Conservation (phyloP, 345 rosid genomes). For the Citrus glauca region DNA sequence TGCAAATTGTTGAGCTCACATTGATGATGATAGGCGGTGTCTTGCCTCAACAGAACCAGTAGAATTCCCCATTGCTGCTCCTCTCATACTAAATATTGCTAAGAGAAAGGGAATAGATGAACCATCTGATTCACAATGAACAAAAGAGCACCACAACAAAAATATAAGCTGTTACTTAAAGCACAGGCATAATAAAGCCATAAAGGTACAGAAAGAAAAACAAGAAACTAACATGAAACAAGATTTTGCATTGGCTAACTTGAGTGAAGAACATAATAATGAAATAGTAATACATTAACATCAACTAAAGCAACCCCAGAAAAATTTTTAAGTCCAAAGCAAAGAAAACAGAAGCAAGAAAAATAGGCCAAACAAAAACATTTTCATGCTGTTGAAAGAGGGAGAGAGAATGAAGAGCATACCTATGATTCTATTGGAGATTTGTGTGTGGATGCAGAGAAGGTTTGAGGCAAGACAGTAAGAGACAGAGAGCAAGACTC, state of each 20-base stretch:
- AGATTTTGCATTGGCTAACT: too few species aligned
- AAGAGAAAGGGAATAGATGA: background rate
- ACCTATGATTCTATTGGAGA: constrained; percentile 12
- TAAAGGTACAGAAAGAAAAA: background rate
- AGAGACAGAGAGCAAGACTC: constrained; percentile 4
- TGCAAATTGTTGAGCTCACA: constrained; percentile 25
- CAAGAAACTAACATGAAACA: background rate
- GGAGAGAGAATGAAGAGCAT: constrained; percentile 17
- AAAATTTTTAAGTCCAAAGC: background rate
- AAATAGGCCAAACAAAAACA: background rate
- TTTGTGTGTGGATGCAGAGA: background rate
- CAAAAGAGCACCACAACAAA: background rate
- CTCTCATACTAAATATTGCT: constrained; percentile 18
- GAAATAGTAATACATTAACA: background rate
- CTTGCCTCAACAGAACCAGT: constrained; percentile 31
- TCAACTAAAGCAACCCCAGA: background rate
- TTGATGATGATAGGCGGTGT: constrained; percentile 38
- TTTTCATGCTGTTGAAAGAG: background rate
- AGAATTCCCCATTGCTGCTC: constrained; percentile 34
- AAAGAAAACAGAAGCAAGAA: background rate
- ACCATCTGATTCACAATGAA: constrained; percentile 6
- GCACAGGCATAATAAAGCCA: background rate
- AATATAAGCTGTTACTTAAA: background rate
- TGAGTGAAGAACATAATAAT: background rate
- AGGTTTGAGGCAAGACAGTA: constrained; percentile 15